Base-by-base conservation (phyloP, 257 asterid genomes). In the Salvia hispanica region DNA sequence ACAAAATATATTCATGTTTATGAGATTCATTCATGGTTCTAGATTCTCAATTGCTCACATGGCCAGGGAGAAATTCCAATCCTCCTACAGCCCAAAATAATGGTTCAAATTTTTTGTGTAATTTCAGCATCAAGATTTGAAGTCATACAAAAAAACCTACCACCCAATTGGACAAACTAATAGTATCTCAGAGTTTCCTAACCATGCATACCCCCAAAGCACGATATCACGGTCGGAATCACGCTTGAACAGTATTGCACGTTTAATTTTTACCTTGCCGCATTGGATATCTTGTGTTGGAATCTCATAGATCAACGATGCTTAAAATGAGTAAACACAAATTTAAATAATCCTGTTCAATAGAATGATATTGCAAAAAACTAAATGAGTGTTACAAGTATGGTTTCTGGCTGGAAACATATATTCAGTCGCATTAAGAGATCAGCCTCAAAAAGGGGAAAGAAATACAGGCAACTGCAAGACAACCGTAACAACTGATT, bases 381-480 rank as follows among this genome's bases (percentile, higher is more conserved):
- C 59, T 50, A 61, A 34, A 72, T 12, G 53, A 39, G 64, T 33
- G 25, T 46, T 59, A 58, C 67, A 54, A 69, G 72, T 56, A 73
- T 62, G 11, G 65, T 57, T 54, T n/a, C 50, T 10, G 37, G 55
- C 59, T 43, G 48, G 31, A 72, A 28, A 62, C 53, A 74, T 8
- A 47, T 4, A 53, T 15, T 59, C 39, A 11, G 52, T 68, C 62
- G 34, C 56, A 69, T 58, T 44, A 66, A 63, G 55, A 56, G 33
- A 69, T 62, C 70, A 18, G 71, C 73, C 72, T 53, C 37, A 10
- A 28, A 25, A 63, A 43, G 18, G 36, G 60, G 33, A 44, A 64
- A 51, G 37, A 63, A 60, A 46, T 57, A 74, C 62, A 74, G 37
- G 52, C 10, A 58, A 71, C 50, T 3, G 53, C 60, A 46, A 36